phyloP scores from a whole-genome alignment of 2,329 filamentous ascomycete species.

The Aspergillus udagawae region DNA sequence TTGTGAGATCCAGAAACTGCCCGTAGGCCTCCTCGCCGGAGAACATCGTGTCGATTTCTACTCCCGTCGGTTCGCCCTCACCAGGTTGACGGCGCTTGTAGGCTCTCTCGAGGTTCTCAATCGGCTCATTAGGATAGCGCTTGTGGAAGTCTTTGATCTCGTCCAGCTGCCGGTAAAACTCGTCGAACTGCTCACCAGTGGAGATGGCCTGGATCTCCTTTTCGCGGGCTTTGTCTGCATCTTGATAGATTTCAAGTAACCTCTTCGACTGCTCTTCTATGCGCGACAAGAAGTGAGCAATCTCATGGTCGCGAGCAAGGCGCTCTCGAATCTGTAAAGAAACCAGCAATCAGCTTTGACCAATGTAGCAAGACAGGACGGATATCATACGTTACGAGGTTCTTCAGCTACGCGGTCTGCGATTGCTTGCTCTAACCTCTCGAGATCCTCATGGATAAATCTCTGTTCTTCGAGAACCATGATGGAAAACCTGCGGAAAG shows the following conservation, averaged over 20 bases:
- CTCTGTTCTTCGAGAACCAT: slow-evolving; percentile 93
- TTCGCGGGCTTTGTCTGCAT: slow-evolving; percentile 66
- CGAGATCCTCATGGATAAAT: slow-evolving; percentile 91
- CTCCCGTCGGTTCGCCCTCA: slow-evolving; percentile 59
- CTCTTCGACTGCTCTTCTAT: slow-evolving; percentile 82
- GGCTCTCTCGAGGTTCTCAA: slow-evolving; percentile 89
- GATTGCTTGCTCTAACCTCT: slow-evolving; percentile 90
- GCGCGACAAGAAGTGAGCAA: slow-evolving; percentile 78
- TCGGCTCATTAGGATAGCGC: slow-evolving; percentile 87
- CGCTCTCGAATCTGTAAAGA: slow-evolving; percentile 74
- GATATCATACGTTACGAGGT: slow-evolving; percentile 69
- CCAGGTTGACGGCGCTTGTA: slow-evolving; percentile 71
- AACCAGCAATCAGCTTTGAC: slow-evolving; percentile 15
- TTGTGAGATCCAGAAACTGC: slow-evolving; percentile 84
- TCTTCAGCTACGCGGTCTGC: slow-evolving; percentile 85
- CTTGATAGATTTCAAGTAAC: slow-evolving; percentile 78
- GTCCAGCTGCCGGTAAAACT: slow-evolving; percentile 82
- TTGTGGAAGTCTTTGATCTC: slow-evolving; percentile 84
- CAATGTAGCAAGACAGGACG: slow-evolving; percentile 1
- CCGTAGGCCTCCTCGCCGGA: slow-evolving; percentile 93
- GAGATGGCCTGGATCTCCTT: slow-evolving; percentile 81
- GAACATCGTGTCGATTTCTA: slow-evolving; percentile 84
- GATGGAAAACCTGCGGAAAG: slow-evolving; percentile 12
- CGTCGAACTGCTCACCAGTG: slow-evolving; percentile 79
- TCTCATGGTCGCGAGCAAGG: slow-evolving; percentile 86